Evolutionary conservation across 768 basidiomycete species (phyloP).

Genomic region (Boletus fagicola): DNA sequence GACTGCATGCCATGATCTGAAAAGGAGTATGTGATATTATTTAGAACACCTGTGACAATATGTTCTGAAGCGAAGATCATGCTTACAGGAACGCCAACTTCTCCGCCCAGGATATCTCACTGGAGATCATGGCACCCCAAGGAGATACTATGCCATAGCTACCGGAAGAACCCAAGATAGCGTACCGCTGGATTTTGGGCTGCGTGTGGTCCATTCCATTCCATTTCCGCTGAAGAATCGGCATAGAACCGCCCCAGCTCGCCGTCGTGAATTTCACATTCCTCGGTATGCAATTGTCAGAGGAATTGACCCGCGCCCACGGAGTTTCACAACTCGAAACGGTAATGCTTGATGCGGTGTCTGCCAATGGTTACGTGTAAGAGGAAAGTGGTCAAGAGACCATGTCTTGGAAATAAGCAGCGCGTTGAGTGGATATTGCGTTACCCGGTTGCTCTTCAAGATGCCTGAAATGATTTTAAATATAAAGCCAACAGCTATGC

Average conservation of each 20-base stretch:
- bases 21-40: not conserved
- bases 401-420: too few relatives aligned
- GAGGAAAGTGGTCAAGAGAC: too few relatives aligned
- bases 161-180: not conserved
- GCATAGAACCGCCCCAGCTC: not conserved
- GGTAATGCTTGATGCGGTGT: not conserved
- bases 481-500: slow-evolving; percentile 1
- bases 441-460: too few relatives aligned
- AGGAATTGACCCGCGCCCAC: too few relatives aligned
- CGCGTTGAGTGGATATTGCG: too few relatives aligned
- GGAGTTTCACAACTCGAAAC: not conserved
- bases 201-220: not conserved
- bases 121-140: not conserved
- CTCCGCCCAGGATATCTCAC: not conserved
- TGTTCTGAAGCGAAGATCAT: not conserved
- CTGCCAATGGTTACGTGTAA: not conserved
- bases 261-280: not conserved
- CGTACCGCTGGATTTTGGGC: not conserved
- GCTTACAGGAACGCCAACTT: not conserved
- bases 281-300: too few relatives aligned
- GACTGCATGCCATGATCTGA: not conserved
- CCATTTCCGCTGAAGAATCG: not conserved
- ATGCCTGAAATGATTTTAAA: too few relatives aligned
- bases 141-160: not conserved
- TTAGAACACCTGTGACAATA: not conserved